Conservation (phyloP, 768 basidiomycete species). For the Strobilomyces confusus region DNA sequence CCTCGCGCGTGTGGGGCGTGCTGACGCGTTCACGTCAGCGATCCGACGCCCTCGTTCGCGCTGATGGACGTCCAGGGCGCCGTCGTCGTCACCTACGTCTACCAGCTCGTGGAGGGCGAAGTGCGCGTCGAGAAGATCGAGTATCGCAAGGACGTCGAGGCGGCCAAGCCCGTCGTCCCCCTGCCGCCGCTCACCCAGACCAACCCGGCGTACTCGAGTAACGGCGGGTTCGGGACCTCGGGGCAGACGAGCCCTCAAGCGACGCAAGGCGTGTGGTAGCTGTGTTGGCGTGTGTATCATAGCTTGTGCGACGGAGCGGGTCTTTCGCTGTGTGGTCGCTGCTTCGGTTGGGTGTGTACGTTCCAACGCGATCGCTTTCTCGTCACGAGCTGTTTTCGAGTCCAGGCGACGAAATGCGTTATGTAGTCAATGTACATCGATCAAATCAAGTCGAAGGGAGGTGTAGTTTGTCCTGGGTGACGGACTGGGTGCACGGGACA, state of each 20-base stretch:
- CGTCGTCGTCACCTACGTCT: slow-evolving; percentile 96
- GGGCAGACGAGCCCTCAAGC: slow-evolving; percentile 27
- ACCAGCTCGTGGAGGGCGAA: slow-evolving; percentile 90
- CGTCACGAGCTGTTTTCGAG: not conserved
- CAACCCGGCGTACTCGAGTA: slow-evolving; percentile 32
- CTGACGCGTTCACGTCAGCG: slow-evolving; percentile 44
- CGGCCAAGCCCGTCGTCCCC: slow-evolving; percentile 28
- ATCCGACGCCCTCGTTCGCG: slow-evolving; percentile 91
- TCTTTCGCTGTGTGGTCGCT: not conserved
- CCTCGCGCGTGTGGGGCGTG: not conserved
- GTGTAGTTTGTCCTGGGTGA: not conserved
- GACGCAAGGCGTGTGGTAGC: slow-evolving; percentile 28
- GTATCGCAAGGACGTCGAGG: slow-evolving; percentile 62
- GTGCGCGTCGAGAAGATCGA: slow-evolving; percentile 92
- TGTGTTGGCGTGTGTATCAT: not conserved
- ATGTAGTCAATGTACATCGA: not conserved
- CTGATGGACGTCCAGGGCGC: slow-evolving; percentile 97
- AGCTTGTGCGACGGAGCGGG: not conserved
- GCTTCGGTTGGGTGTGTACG: not conserved
- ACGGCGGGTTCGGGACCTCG: slow-evolving; percentile 16
- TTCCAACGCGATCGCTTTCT: not conserved
- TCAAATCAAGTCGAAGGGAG: not conserved
- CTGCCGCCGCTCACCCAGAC: slow-evolving; percentile 23
- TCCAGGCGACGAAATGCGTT: not conserved
- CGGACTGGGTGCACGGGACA: not conserved